phyloP scores from a whole-genome alignment of 139 green algal genomes.

The Coccomyxa sp. region DNA sequence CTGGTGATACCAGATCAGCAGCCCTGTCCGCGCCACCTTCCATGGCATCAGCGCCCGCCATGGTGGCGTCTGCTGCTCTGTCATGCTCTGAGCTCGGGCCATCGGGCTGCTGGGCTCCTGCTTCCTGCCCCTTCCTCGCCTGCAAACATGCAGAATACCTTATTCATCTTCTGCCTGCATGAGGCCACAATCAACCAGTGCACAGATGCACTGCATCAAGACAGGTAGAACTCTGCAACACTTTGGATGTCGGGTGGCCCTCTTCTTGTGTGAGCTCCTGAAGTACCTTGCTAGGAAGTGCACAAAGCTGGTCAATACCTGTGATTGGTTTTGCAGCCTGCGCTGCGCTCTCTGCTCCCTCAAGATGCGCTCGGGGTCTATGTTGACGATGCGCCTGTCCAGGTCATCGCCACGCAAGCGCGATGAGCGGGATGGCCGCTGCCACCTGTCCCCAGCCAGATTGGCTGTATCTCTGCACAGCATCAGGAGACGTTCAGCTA shows the following conservation, averaged over 20 bases:
- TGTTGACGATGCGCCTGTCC: constrained; percentile 3
- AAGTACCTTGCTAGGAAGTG: not conserved
- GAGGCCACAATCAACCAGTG: not conserved
- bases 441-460: not conserved
- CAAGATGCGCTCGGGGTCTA: not conserved
- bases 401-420: constrained; percentile 5
- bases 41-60: not conserved
- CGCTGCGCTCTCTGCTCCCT: not conserved
- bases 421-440: not conserved
- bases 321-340: not conserved
- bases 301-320: not conserved
- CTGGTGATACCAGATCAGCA: not conserved
- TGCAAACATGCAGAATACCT: not conserved
- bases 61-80: not conserved
- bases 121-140: not conserved
- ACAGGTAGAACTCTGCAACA: not conserved
- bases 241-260: not conserved
- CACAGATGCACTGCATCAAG: no score
- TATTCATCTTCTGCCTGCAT: not conserved
- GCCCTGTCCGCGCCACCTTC: not conserved
- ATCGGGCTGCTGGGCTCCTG: not conserved
- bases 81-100: not conserved
- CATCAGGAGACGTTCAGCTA: not conserved
- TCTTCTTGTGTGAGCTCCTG: not conserved
- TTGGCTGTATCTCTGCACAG: not conserved